Conservation (phyloP, 805 yeast genomes). For the Kodamaea sagamina region DNA sequence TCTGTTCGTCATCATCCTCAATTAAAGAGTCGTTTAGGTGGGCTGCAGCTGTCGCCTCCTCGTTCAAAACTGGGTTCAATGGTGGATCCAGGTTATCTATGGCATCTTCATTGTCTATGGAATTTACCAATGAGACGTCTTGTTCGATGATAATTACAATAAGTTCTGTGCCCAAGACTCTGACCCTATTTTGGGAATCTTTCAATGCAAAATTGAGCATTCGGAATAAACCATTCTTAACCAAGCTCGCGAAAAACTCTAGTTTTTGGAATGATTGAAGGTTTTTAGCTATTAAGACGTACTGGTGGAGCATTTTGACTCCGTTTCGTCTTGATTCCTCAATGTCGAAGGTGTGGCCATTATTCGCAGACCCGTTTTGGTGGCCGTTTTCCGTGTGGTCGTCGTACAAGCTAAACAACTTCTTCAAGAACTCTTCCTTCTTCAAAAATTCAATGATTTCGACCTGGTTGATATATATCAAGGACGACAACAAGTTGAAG, state of each 20-base stretch:
- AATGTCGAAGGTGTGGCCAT: background rate
- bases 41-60: slow-evolving; percentile 5
- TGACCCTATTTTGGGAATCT: slow-evolving; percentile 47
- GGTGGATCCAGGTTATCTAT: slow-evolving; percentile 35
- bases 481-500: slow-evolving; percentile 61
- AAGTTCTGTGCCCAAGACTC: slow-evolving; percentile 77
- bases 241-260: slow-evolving; percentile 61
- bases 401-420: slow-evolving; percentile 60
- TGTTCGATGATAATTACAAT: slow-evolving; percentile 81
- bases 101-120: slow-evolving; percentile 30
- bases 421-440: slow-evolving; percentile 51
- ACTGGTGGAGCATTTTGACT: slow-evolving; percentile 76
- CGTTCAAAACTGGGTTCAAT: slow-evolving; percentile 5
- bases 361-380: slow-evolving; percentile 8
- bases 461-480: slow-evolving; percentile 69
- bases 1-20: slow-evolving; percentile 11
- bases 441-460: slow-evolving; percentile 62
- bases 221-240: slow-evolving; percentile 67
- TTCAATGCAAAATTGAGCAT: slow-evolving; percentile 72
- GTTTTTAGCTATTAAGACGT: slow-evolving; percentile 70
- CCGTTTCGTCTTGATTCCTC: slow-evolving; percentile 54
- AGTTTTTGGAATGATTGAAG: slow-evolving; percentile 62
- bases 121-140: slow-evolving; percentile 64
- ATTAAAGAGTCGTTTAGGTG: background rate
- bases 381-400: slow-evolving; percentile 14